Percentiles rank a stretch among this genome's conserved stretches.
phyloP scores from a whole-genome alignment of 1,139 yeast species.

The Zygosaccharomyces pseudobailii region DNA sequence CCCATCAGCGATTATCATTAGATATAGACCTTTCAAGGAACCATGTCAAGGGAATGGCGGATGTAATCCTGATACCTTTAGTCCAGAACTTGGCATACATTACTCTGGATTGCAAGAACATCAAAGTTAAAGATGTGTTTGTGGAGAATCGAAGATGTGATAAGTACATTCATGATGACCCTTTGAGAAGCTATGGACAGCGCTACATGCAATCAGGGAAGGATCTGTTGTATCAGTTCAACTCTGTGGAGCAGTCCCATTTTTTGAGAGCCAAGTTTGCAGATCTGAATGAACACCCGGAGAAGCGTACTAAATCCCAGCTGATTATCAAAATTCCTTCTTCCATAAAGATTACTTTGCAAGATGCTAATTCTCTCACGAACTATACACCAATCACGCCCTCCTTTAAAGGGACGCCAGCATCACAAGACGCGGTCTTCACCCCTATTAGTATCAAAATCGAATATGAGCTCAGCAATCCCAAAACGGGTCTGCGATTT shows the following conservation, averaged over 20 bases:
- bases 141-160: conserved; percentile 56
- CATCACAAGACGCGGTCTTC: conserved; percentile 44
- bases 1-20: conserved; percentile 64
- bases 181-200: conserved; percentile 28
- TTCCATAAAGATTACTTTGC: conserved; percentile 54
- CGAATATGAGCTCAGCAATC: conserved; percentile 60
- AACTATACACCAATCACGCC: conserved; percentile 45
- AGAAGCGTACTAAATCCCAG: conserved; percentile 60
- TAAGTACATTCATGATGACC: conserved; percentile 47
- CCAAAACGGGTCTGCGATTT: conserved; percentile 72
- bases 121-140: conserved; percentile 56
- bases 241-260: conserved; percentile 42
- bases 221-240: conserved; percentile 19
- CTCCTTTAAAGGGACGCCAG: conserved; percentile 40
- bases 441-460: conserved; percentile 72
- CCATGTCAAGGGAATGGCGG: conserved; percentile 68
- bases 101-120: conserved; percentile 76
- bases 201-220: conserved; percentile 18
- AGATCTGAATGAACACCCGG: conserved; percentile 54
- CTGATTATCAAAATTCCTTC: conserved; percentile 69
- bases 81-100: conserved; percentile 54
- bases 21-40: conserved; percentile 60
- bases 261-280: conserved; percentile 58
- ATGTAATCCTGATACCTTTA: conserved; percentile 71
- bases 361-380: conserved; percentile 48